These are phyloP conservation scores for Phytophthora podocarpi DNA, from an alignment of 352 stramenopile genomes.

Conservation along the genomic window DNA sequence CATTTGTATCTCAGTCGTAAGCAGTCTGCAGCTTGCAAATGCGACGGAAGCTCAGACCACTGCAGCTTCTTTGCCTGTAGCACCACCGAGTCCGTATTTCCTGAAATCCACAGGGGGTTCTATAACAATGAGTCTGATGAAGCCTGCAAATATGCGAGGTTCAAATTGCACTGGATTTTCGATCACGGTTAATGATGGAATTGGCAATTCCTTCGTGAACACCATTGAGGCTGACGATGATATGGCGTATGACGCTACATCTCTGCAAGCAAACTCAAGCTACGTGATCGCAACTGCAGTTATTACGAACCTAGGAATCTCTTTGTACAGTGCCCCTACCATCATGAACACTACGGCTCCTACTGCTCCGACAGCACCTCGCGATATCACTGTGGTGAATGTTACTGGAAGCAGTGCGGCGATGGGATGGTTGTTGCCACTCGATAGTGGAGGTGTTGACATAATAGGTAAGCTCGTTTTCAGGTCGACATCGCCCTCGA, in stretches of 20 bases:
- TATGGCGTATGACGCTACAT: conserved; percentile 29
- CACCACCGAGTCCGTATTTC: conserved; percentile 53
- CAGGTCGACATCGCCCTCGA: background rate
- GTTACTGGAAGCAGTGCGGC: conserved; percentile 44
- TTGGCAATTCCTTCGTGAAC: conserved; percentile 10
- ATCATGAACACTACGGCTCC: conserved; percentile 35
- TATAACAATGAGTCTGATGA: conserved; percentile 50
- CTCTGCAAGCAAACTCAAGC: conserved; percentile 30
- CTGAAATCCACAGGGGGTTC: conserved; percentile 53
- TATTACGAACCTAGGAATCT: conserved; percentile 46
- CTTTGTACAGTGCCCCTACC: conserved; percentile 31
- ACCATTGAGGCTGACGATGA: conserved; percentile 30
- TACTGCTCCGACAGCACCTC: conserved; percentile 39
- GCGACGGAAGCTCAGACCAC: conserved; percentile 32
- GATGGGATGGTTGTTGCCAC: conserved; percentile 43
- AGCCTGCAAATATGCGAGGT: conserved; percentile 59
- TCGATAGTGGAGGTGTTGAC: conserved; percentile 46
- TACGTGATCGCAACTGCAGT: conserved; percentile 47
- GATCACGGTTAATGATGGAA: conserved; percentile 37
- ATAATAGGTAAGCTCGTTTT: conserved; percentile 44
- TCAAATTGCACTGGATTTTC: conserved; percentile 49
- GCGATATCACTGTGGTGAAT: conserved; percentile 29
- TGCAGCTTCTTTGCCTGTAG: conserved; percentile 37
- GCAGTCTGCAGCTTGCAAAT: conserved; percentile 13
- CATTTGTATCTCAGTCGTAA: conserved; percentile 39